phyloP scores from a whole-genome alignment of 2,329 filamentous ascomycete species.

The Byssothecium circinans region DNA sequence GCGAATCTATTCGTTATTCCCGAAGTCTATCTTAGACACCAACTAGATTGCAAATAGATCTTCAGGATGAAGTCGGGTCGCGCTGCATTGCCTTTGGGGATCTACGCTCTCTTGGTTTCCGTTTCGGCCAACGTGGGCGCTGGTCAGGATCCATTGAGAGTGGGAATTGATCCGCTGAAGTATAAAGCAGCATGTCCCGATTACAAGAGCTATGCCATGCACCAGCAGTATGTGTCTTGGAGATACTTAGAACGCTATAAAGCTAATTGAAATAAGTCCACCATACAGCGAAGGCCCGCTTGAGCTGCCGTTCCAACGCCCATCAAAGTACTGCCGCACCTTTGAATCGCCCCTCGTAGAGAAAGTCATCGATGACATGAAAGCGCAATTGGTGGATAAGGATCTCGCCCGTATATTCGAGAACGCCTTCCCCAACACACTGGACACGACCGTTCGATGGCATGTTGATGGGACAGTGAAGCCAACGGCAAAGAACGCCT shows the following conservation, averaged over 20 bases:
- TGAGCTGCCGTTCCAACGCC: slow-evolving; percentile 82
- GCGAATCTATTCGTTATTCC: not conserved
- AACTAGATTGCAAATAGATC: not conserved
- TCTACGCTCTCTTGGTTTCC: slow-evolving; percentile 9
- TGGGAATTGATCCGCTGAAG: slow-evolving; percentile 35
- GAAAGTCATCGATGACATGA: slow-evolving; percentile 81
- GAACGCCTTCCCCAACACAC: slow-evolving; percentile 89
- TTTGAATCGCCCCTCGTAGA: slow-evolving; percentile 88
- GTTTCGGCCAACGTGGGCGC: slow-evolving; percentile 12
- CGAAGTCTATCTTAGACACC: not conserved
- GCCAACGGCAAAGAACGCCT: slow-evolving; percentile 38
- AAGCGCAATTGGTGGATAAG: slow-evolving; percentile 74
- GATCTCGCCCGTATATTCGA: slow-evolving; percentile 92
- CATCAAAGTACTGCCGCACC: slow-evolving; percentile 78
- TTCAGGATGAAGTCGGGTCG: slow-evolving; percentile 21
- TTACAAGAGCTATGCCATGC: slow-evolving; percentile 62
- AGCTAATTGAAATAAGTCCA: slow-evolving; percentile 53
- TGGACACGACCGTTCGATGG: slow-evolving; percentile 88
- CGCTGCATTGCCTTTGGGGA: slow-evolving; percentile 12
- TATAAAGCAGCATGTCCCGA: slow-evolving; percentile 62
- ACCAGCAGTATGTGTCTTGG: slow-evolving; percentile 58
- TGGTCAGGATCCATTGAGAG: slow-evolving; percentile 35
- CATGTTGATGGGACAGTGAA: slow-evolving; percentile 66
- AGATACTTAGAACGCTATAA: no score
- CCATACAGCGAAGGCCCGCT: slow-evolving; percentile 81